phyloP scores from a whole-genome alignment of 305 asterid species.

The Solanum hybrid region DNA sequence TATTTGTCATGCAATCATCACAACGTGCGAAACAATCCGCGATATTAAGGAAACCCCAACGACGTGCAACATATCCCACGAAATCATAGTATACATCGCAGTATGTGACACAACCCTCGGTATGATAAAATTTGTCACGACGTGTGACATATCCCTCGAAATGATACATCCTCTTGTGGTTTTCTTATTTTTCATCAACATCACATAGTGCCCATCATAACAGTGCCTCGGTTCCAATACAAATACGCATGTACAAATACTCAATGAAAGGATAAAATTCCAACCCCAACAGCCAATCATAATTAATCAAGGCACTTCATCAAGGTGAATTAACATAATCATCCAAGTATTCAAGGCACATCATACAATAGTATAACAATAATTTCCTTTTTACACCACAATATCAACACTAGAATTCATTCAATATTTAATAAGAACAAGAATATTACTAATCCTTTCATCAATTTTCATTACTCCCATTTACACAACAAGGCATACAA shows the following conservation, averaged over 20 bases:
- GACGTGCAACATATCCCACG: background rate
- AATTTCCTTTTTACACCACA: background rate
- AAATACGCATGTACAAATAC: background rate
- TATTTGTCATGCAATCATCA: background rate
- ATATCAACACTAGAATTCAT: background rate
- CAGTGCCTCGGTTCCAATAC: background rate
- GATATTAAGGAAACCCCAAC: too few relatives aligned
- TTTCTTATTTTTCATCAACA: background rate
- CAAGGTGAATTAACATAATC: background rate
- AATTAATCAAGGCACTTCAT: background rate
- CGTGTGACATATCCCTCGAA: background rate
- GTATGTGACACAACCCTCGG: background rate
- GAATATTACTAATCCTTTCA: background rate
- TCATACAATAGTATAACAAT: background rate
- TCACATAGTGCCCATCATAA: background rate
- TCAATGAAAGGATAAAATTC: background rate
- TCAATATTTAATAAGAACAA: background rate
- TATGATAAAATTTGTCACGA: background rate
- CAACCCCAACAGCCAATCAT: background rate
- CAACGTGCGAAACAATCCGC: background rate
- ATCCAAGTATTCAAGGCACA: background rate
- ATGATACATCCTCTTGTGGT: background rate
- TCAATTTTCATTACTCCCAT: background rate
- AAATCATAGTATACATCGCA: too few relatives aligned
- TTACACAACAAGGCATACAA: background rate